Base-by-base conservation (phyloP, 495 filamentous ascomycete species). In the Hypomontagnella monticulosa region DNA sequence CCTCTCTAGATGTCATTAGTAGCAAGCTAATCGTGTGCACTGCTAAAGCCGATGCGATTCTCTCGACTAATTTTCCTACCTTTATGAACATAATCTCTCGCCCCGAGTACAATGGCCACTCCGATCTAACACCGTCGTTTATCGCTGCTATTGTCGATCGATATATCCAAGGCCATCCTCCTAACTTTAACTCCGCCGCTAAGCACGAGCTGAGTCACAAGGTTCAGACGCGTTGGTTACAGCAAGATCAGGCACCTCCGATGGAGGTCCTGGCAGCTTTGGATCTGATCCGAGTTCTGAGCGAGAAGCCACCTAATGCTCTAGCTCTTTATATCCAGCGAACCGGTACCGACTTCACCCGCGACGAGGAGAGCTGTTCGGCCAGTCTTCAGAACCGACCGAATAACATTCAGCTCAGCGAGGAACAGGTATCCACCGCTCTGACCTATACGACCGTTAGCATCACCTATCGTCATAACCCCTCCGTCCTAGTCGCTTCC, bases 381-480 rank as follows among this genome's bases (percentile, higher is more conserved):
- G 46, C 66, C 8, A 79, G 91, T 38, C 78, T 91, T 42, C 85
- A 93, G 41, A 85, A 81, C 48, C 80, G 85, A n/a, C 84, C 86
- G 54, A 83, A 87, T 34, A 86, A 84, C 48, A 84, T 88, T 43
- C 85, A 88, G 47, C 85, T 95, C 69, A 86, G 82, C 63, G 93
- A 97, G 73, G 88, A 88, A 66, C 90, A 97, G 69, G 85, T 98
- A 40, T 89, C 92, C 7, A 85, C 85, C 52, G 91, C 90, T 4
- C 80, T 99, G 46, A 85, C 96, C 14, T 96, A 91, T 75, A 78
- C 82, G 4, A 81, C 81, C 16, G 89, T 97, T 80, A 86, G 92
- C 36, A 80, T 88, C 51, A 88, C 88, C 0, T 87, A 88, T 47
- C 84, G 83, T 14, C 93, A 93, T 74, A 89, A 93, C 38, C 80